Percentiles rank a stretch among this genome's conserved stretches.
Conservation (phyloP, 2,329 filamentous ascomycete genomes). For the Penicillium sp. region DNA sequence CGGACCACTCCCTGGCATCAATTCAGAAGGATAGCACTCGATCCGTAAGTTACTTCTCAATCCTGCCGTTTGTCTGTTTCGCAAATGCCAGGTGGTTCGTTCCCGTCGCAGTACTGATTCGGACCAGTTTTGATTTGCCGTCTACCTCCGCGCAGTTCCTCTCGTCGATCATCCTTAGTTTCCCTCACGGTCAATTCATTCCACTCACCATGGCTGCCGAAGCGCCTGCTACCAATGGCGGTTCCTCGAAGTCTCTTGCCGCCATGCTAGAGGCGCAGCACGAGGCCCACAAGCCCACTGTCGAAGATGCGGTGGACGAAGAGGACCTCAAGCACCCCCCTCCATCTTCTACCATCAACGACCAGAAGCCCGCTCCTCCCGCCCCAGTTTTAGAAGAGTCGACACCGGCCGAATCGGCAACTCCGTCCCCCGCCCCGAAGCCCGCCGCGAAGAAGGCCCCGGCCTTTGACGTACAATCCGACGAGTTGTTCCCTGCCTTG, state of each 20-base stretch:
- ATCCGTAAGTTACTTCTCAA: slow-evolving; percentile 7
- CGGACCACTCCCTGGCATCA: slow-evolving; percentile 1
- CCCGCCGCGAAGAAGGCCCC: slow-evolving; percentile 40
- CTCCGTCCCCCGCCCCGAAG: slow-evolving; percentile 44
- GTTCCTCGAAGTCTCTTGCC: slow-evolving; percentile 47
- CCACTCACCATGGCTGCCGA: slow-evolving; percentile 35
- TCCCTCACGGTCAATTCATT: slow-evolving; percentile 4
- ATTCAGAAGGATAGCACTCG: slow-evolving; percentile 4
- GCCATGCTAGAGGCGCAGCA: slow-evolving; percentile 56
- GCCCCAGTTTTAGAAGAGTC: slow-evolving; percentile 21
- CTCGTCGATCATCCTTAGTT: slow-evolving; percentile 2
- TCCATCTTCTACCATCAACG: slow-evolving; percentile 44
- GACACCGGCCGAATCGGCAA: slow-evolving; percentile 28
- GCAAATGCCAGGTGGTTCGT: not conserved
- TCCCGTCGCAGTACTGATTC: slow-evolving; percentile 16
- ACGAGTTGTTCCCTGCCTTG: slow-evolving; percentile 91
- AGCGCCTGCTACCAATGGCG: slow-evolving; percentile 33
- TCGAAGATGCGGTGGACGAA: slow-evolving; percentile 81
- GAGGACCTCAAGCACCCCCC: slow-evolving; percentile 64
- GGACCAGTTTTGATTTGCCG: slow-evolving; percentile 17
- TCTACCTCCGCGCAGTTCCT: slow-evolving; percentile 4
- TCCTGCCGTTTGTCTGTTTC: not conserved
- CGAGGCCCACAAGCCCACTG: slow-evolving; percentile 60
- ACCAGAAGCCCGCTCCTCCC: slow-evolving; percentile 28
- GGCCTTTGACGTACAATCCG: slow-evolving; percentile 75